Conservation (phyloP, 352 stramenopile genomes). For the Phytophthora meadii region DNA sequence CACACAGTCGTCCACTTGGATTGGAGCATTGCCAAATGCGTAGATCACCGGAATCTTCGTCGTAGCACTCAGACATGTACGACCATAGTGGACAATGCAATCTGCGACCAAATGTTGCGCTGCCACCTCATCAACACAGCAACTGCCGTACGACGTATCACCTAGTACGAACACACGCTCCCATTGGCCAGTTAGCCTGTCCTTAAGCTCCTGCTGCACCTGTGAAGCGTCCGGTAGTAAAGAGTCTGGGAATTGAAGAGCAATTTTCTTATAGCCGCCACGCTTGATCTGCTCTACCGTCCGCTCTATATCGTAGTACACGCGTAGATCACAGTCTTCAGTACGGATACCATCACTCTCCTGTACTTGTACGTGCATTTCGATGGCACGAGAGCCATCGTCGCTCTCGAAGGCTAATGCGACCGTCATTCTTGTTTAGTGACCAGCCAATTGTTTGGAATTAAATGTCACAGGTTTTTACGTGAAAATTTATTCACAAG, state of each 20-base stretch:
- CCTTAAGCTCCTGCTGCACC: slow-evolving; percentile 84
- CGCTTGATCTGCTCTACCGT: slow-evolving; percentile 66
- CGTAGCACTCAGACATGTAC: slow-evolving; percentile 91
- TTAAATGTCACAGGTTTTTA: slow-evolving; percentile 8
- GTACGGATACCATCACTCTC: slow-evolving; percentile 62
- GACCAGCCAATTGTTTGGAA: slow-evolving; percentile 11
- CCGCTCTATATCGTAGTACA: slow-evolving; percentile 74
- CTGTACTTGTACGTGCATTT: slow-evolving; percentile 66
- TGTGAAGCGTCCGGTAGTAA: slow-evolving; percentile 88
- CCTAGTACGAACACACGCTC: slow-evolving; percentile 94
- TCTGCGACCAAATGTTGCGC: slow-evolving; percentile 94
- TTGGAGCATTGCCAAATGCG: slow-evolving; percentile 81
- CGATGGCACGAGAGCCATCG: slow-evolving; percentile 79
- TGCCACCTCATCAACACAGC: slow-evolving; percentile 96
- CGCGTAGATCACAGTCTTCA: slow-evolving; percentile 41
- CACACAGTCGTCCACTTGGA: slow-evolving; percentile 68
- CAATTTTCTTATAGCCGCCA: slow-evolving; percentile 81
- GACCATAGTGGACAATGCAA: slow-evolving; percentile 95
- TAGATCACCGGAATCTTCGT: slow-evolving; percentile 92
- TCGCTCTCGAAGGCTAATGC: slow-evolving; percentile 82
- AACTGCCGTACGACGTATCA: slow-evolving; percentile 96
- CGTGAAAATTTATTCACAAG: slow-evolving; percentile 27
- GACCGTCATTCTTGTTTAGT: slow-evolving; percentile 60
- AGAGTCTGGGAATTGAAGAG: slow-evolving; percentile 96
- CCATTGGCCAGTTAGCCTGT: slow-evolving; percentile 48